Evolutionary conservation across 1,284 basidiomycete genomes (phyloP), one percentile per base, ranked within the genome.

Genomic region (Ceratobasidium theobromae): DNA sequence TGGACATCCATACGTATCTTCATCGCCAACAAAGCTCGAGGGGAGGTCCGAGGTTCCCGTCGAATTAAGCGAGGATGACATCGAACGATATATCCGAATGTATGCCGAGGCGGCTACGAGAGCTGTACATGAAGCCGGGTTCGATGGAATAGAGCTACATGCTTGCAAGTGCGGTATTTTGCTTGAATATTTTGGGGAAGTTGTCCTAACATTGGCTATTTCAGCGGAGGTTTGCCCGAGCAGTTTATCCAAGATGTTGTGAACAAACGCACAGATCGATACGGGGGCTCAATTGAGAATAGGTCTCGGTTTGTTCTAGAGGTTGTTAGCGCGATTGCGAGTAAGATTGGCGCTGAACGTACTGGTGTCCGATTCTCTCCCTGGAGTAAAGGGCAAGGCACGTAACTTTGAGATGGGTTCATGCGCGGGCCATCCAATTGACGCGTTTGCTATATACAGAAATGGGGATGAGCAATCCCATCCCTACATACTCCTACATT

Each of bases 81-180:
- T 75, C 46, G 45, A 74, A 45, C 64, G 70, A 6, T 79, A 74
- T 66, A 71, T 79, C 27, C 71, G 57, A 1, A 67, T 72, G 46
- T 82, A 78, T 70, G 72, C 65, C 1, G 68, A 75, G n/a, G 77
- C 78, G 0, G 78, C 80, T 3, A 69, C 72, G 54, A 75, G 76
- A 58, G 78, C 79, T n/a, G 72, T 78, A n/a, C 73, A 75, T 66
- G 78, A 78, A 28, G 81, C 80, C 0, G 67, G 67, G 14, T 80
- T 80, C 60, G 80, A 82, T 68, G 80, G 79, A 55, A 76, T 81
- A 43, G 80, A 82, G 73, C 70, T 79, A 38, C 78, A 78, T 69
- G 72, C 72, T 40, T 77, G 75, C 4, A 62, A 54, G 58, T 57
- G 65, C 53, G 68, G 33, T 21, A 11, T 9, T 48, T 33, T 33